Evolutionary conservation across 2,329 filamentous ascomycete species (phyloP).

Genomic region (Penicillium sp.): DNA sequence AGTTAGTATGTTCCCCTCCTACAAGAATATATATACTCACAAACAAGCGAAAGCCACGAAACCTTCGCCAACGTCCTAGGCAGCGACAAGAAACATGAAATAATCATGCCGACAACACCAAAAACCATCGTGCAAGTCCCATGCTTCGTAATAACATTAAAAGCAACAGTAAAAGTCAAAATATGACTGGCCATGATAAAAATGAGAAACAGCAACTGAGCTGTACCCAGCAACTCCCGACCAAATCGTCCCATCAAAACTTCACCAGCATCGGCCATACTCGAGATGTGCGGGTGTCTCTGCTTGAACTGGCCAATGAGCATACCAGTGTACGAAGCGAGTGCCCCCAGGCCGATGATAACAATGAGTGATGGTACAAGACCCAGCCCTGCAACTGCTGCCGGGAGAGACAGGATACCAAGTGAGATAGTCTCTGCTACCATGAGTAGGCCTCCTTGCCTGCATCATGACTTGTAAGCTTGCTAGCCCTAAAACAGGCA

Average conservation of each 20-base stretch:
- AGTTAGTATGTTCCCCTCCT: too few species aligned
- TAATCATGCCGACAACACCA: constrained; percentile 56
- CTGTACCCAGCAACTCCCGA: constrained; percentile 62
- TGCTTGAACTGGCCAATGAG: constrained; percentile 60
- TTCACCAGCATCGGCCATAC: constrained; percentile 66
- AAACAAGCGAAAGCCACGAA: constrained; percentile 41
- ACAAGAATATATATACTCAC: too few species aligned
- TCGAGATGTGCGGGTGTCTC: constrained; percentile 59
- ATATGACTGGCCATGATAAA: constrained; percentile 72
- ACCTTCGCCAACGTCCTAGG: constrained; percentile 58
- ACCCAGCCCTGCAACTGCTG: constrained; percentile 17
- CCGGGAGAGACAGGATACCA: constrained; percentile 19
- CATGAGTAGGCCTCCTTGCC: constrained; percentile 7
- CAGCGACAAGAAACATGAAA: constrained; percentile 61
- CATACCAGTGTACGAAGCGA: constrained; percentile 60
- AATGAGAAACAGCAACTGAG: constrained; percentile 63
- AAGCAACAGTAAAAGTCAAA: constrained; percentile 67
- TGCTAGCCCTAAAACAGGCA: too few species aligned
- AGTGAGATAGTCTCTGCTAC: constrained; percentile 23
- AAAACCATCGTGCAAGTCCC: constrained; percentile 64
- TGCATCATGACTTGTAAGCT: background rate
- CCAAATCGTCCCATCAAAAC: constrained; percentile 56
- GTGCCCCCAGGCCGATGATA: constrained; percentile 53
- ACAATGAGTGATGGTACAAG: constrained; percentile 43
- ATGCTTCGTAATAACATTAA: constrained; percentile 63